These are phyloP conservation scores for Avena eriantha DNA, from an alignment of 176 grass and related monocot genomes.

Conservation along the genomic window DNA sequence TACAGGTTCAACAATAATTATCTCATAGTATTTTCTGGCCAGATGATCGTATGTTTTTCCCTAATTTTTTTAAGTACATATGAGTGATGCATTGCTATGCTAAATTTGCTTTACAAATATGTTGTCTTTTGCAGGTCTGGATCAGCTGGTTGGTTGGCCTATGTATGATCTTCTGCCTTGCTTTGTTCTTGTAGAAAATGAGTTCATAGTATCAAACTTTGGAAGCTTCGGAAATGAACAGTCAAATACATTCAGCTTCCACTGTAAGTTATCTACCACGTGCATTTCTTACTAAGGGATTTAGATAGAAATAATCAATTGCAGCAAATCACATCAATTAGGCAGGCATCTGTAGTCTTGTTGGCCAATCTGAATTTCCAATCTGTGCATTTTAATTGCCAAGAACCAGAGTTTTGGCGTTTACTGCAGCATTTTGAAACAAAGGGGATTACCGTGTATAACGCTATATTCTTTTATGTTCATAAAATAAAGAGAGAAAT, in stretches of 20 bases:
- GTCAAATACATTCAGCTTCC: not conserved
- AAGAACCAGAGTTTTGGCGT: not conserved
- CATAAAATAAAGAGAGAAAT: not conserved
- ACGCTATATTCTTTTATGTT: not conserved
- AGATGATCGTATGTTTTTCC: not conserved
- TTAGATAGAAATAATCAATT: not conserved
- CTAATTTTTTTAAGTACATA: not conserved
- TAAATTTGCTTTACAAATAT: not conserved
- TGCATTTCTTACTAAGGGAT: not conserved
- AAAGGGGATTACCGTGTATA: not conserved
- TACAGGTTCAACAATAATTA: not conserved
- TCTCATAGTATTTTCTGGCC: not conserved
- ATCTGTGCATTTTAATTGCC: not conserved
- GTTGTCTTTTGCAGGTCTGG: not conserved
- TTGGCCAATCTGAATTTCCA: not conserved
- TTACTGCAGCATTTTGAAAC: not conserved
- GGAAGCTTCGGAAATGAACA: not conserved
- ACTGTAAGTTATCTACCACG: not conserved
- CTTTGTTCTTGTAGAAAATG: not conserved
- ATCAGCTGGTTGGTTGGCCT: conserved; percentile 6
- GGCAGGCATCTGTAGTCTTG: not conserved
- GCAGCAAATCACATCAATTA: not conserved
- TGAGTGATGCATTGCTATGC: not conserved
- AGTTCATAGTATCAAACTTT: not conserved
- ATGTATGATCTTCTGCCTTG: not conserved